Evolutionary conservation across 2,329 filamentous ascomycete species (phyloP).

Genomic region (Graphium sp.): DNA sequence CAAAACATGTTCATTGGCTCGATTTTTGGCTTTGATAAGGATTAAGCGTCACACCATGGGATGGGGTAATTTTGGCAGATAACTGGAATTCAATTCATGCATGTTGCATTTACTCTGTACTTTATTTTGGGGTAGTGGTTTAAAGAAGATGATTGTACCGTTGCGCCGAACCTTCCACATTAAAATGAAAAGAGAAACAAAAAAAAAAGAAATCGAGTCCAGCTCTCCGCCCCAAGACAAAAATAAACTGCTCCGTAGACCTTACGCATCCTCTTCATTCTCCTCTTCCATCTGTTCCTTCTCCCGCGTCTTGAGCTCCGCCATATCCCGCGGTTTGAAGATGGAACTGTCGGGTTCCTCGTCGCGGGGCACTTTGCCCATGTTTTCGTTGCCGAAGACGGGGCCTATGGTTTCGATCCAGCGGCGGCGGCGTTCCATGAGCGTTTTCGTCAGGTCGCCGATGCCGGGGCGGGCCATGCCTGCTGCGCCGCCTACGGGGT

Average conservation of each 20-base stretch:
- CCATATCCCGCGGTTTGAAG: slow-evolving; percentile 60
- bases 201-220: not conserved
- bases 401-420: slow-evolving; percentile 88
- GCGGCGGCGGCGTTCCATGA: slow-evolving; percentile 80
- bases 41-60: no score
- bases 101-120: no score
- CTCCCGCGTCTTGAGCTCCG: slow-evolving; percentile 55
- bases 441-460: slow-evolving; percentile 73
- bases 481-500: slow-evolving; percentile 39
- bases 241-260: not conserved
- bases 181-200: slow-evolving; percentile 3
- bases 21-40: no score
- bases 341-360: slow-evolving; percentile 50
- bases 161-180: no score
- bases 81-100: no score
- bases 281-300: slow-evolving; percentile 71
- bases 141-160: no score
- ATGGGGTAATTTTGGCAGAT: no score
- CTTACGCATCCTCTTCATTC: slow-evolving; percentile 43
- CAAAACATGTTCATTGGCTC: no score
- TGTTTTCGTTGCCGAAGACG: slow-evolving; percentile 72
- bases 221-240: not conserved
- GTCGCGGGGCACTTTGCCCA: slow-evolving; percentile 51
- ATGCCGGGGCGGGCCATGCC: slow-evolving; percentile 62
- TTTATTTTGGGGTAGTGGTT: no score